These are phyloP conservation scores for Rhizopus delemar DNA, from an alignment of 371 early-diverging fungal species.

Conservation along the genomic window DNA sequence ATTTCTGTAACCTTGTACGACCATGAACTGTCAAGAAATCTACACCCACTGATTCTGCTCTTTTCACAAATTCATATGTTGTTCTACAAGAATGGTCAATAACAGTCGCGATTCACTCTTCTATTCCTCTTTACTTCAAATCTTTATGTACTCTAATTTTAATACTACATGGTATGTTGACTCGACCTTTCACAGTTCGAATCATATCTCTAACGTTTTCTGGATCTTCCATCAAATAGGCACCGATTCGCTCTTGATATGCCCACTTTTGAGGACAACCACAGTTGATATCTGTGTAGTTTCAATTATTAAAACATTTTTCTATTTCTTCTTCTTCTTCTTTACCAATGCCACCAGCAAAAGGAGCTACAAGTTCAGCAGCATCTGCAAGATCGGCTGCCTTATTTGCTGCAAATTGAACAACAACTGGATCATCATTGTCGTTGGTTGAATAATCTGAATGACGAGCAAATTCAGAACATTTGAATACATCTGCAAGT, in stretches of 20 bases:
- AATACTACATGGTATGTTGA: constrained; percentile 73
- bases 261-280: constrained; percentile 92
- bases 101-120: neutral
- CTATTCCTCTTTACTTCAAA: constrained; percentile 44
- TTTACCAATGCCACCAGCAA: constrained; percentile 68
- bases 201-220: constrained; percentile 85
- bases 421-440: constrained; percentile 81
- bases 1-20: constrained; percentile 74
- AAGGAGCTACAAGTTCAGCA: constrained; percentile 80
- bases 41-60: constrained; percentile 75
- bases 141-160: constrained; percentile 81
- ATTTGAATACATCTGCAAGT: constrained; percentile 89
- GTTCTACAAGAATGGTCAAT: constrained; percentile 38
- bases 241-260: constrained; percentile 77
- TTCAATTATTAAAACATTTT: neutral
- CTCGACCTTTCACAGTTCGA: constrained; percentile 63
- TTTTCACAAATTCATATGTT: constrained; percentile 77
- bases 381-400: constrained; percentile 83
- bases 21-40: constrained; percentile 86
- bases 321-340: neutral
- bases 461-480: constrained; percentile 78
- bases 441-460: constrained; percentile 81
- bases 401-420: constrained; percentile 92
- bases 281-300: constrained; percentile 67
- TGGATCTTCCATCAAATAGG: constrained; percentile 76